Evolutionary conservation across 1,284 basidiomycete genomes (phyloP).

Genomic region (Puccinia novopanici): DNA sequence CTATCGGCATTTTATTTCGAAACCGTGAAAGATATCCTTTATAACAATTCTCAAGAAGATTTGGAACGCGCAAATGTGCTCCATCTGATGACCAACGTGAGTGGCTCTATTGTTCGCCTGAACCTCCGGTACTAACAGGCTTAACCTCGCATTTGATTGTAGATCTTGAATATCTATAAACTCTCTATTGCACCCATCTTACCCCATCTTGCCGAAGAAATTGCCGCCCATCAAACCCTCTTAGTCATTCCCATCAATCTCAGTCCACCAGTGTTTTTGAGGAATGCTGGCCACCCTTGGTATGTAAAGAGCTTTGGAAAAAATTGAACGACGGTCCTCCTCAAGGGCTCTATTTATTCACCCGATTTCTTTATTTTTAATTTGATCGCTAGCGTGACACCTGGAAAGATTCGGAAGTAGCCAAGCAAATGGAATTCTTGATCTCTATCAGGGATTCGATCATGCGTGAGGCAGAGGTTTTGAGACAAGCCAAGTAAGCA

Average conservation of each 20-base stretch:
- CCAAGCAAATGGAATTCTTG: constrained; percentile 24
- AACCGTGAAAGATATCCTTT: constrained; percentile 85
- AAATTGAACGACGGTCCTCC: background rate
- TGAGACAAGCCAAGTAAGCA: constrained; percentile 48
- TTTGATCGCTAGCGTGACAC: background rate
- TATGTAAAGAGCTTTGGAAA: background rate
- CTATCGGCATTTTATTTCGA: constrained; percentile 78
- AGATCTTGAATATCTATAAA: constrained; percentile 73
- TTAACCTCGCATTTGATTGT: constrained; percentile 13
- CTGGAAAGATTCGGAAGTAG: constrained; percentile 31
- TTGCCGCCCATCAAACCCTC: constrained; percentile 65
- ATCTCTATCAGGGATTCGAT: constrained; percentile 25
- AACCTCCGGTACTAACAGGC: background rate
- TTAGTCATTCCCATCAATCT: background rate
- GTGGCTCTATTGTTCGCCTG: constrained; percentile 52
- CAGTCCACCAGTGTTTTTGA: constrained; percentile 29
- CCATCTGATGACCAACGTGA: constrained; percentile 73
- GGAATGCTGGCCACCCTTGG: constrained; percentile 41
- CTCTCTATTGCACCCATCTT: constrained; percentile 80
- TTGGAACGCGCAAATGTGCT: constrained; percentile 68
- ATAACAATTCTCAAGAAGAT: constrained; percentile 68
- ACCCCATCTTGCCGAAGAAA: constrained; percentile 90
- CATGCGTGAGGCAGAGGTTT: constrained; percentile 29
- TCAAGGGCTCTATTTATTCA: background rate
- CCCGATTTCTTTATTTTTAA: background rate